Evolutionary conservation across 2,329 filamentous ascomycete species (phyloP).

Genomic region (Aspergillus sp.): DNA sequence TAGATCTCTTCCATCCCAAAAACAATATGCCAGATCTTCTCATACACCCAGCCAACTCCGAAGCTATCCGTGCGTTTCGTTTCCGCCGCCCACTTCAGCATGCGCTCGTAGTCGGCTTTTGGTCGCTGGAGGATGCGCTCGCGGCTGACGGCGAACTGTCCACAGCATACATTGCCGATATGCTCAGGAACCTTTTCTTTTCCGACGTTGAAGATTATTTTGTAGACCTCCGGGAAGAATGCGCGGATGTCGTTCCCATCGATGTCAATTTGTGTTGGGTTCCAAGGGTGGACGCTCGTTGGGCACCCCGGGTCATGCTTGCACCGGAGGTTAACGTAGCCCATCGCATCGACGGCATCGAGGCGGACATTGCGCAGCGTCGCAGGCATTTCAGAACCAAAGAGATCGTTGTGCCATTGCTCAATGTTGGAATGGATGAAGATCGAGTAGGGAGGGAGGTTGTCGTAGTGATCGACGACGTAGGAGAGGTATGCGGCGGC

Average conservation of each 20-base stretch:
- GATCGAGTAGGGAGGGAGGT: conserved; percentile 58
- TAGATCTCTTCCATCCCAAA: conserved; percentile 30
- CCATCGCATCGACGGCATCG: conserved; percentile 36
- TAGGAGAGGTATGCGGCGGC: conserved; percentile 57
- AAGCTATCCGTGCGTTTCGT: conserved; percentile 31
- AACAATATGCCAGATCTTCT: conserved; percentile 36
- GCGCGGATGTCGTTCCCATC: conserved; percentile 25
- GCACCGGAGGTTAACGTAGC: conserved; percentile 44
- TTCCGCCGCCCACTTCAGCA: conserved; percentile 32
- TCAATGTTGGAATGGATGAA: conserved; percentile 61
- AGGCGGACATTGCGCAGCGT: conserved; percentile 33
- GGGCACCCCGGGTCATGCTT: conserved; percentile 39
- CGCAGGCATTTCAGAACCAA: conserved; percentile 25
- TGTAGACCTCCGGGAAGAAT: conserved; percentile 26
- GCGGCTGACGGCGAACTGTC: conserved; percentile 35
- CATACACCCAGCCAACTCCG: conserved; percentile 31
- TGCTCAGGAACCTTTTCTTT: conserved; percentile 24
- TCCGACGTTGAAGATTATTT: conserved; percentile 25
- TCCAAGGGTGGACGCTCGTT: conserved; percentile 34
- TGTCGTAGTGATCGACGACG: conserved; percentile 41
- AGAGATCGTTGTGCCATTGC: conserved; percentile 59
- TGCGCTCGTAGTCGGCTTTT: conserved; percentile 31
- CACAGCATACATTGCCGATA: conserved; percentile 35
- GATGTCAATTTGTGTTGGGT: conserved; percentile 22
- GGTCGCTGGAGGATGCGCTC: conserved; percentile 29